phyloP scores from a whole-genome alignment of 305 asterid genomes.

The Fraxinus floribunda region DNA sequence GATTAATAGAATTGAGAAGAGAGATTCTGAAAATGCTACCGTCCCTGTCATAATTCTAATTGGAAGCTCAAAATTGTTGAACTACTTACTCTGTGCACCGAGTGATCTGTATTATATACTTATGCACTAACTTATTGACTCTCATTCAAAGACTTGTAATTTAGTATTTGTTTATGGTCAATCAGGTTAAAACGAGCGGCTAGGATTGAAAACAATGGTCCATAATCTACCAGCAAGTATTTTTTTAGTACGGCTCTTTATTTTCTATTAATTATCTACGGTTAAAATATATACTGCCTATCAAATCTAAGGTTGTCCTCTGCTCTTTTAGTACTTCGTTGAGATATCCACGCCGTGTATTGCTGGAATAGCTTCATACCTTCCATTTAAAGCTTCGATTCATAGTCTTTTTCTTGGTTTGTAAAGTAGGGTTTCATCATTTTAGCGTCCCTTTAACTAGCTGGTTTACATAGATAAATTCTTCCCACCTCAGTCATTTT shows the following conservation, averaged over 20 bases:
- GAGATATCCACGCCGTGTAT: conserved; percentile 38
- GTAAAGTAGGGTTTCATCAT: not conserved
- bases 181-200: not conserved
- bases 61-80: not conserved
- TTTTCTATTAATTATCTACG: not conserved
- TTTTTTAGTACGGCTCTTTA: not conserved
- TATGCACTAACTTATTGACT: conserved; percentile 2
- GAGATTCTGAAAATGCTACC: conserved; percentile 18
- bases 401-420: not conserved
- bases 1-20: conserved; percentile 12
- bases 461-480: not conserved
- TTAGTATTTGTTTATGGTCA: not conserved
- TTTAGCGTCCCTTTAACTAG: not conserved
- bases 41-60: conserved; percentile 35
- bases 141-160: not conserved
- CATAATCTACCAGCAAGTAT: not conserved
- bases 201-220: not conserved
- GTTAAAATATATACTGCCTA: not conserved
- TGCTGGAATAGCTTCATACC: not conserved
- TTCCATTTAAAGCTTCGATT: not conserved
- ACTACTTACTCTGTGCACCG: not conserved
- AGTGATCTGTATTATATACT: not conserved
- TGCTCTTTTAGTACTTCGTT: not conserved
- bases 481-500: not conserved
- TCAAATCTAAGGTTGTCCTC: not conserved